These are phyloP conservation scores for Litsea cubeba DNA, from an alignment of 164 flowering plant genomes.

Conservation along the genomic window DNA sequence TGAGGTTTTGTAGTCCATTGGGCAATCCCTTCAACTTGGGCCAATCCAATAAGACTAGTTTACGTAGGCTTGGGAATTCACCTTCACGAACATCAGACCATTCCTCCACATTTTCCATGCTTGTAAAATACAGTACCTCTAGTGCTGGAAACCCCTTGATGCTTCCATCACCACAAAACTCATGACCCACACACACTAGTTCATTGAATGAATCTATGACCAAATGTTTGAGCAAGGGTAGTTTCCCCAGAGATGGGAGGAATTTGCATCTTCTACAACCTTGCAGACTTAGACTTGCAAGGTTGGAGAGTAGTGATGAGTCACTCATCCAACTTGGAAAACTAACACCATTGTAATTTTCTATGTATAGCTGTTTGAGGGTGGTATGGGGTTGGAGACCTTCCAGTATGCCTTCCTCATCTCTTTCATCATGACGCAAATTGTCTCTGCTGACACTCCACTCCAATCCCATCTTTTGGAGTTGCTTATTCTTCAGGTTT, in stretches of 20 bases:
- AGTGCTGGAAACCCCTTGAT: not conserved
- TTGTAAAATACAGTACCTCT: not conserved
- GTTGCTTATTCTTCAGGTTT: not conserved
- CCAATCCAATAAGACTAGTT: not conserved
- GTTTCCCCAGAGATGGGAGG: conserved; percentile 3
- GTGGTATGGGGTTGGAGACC: conserved; percentile 6
- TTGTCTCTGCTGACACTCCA: not conserved
- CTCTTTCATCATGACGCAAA: not conserved
- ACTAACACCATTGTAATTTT: not conserved
- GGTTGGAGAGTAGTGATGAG: not conserved
- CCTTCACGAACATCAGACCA: conserved; percentile 5
- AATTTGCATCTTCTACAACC: not conserved
- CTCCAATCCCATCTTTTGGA: not conserved
- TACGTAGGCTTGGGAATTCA: not conserved
- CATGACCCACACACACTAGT: not conserved
- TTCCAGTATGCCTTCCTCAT: not conserved
- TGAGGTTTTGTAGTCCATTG: not conserved
- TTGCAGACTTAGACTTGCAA: not conserved
- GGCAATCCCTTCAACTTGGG: not conserved
- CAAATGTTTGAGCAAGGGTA: not conserved
- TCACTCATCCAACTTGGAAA: conserved; percentile 9
- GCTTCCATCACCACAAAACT: not conserved
- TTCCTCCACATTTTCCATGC: not conserved
- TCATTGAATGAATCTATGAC: not conserved
- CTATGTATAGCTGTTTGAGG: not conserved